Conservation (phyloP, 768 basidiomycete species). For the Russula olivacea region DNA sequence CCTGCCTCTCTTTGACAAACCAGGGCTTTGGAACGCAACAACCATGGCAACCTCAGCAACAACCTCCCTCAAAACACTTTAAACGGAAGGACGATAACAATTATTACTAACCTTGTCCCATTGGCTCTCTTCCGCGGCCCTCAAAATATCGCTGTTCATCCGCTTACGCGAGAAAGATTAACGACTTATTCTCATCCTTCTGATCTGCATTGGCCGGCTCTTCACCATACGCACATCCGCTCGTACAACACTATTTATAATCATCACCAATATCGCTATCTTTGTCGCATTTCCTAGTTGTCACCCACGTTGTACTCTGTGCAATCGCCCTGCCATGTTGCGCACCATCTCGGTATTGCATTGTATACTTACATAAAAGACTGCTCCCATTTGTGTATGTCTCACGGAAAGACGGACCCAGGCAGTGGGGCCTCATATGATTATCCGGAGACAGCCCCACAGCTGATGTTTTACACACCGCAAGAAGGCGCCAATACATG, state of each 20-base stretch:
- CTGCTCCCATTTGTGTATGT: constrained; percentile 5
- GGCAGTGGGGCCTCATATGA: not conserved
- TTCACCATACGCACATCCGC: constrained; percentile 19
- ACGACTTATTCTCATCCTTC: not conserved
- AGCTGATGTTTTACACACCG: not conserved
- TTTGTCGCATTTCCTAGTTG: constrained; percentile 2
- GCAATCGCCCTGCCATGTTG: not conserved
- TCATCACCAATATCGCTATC: constrained; percentile 13
- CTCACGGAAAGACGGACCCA: constrained; percentile 4
- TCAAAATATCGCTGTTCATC: not conserved
- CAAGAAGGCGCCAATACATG: not conserved
- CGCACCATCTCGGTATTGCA: not conserved
- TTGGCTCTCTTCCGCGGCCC: not conserved
- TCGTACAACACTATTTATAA: constrained; percentile 23
- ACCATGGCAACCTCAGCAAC: not conserved
- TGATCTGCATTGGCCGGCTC: constrained; percentile 3
- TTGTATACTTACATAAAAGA: constrained; percentile 13
- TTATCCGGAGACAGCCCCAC: not conserved
- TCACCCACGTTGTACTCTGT: not conserved
- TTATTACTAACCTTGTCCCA: constrained; percentile 1
- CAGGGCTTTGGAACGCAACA: not conserved
- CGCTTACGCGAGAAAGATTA: not conserved
- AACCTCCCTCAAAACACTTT: not conserved
- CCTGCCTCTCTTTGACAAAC: constrained; percentile 9
- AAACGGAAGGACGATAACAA: constrained; percentile 8